Evolutionary conservation across 2,329 filamentous ascomycete species (phyloP).

Genomic region (Alternaria tenuissima): DNA sequence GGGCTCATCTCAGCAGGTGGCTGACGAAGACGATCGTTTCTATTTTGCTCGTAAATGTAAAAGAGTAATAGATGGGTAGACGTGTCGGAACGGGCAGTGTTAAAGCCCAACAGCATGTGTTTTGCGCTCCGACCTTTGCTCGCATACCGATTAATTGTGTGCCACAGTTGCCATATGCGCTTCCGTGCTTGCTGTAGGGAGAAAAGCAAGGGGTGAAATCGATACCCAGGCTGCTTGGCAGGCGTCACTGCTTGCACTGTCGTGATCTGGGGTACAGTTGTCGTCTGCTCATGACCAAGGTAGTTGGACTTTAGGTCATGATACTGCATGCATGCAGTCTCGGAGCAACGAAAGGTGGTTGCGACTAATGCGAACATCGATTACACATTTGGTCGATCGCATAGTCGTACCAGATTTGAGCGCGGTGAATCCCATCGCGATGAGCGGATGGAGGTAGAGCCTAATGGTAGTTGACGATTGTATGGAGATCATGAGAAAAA

Average conservation of each 20-base stretch:
- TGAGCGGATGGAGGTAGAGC: neutral
- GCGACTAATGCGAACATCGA: constrained; percentile 14
- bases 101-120: neutral
- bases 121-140: neutral
- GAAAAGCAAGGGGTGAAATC: constrained; percentile 26
- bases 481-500: constrained; percentile 32
- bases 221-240: neutral
- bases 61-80: neutral
- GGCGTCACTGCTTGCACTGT: neutral
- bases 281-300: constrained; percentile 16
- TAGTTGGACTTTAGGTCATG: constrained; percentile 13
- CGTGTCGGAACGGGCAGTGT: neutral
- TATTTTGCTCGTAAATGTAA: constrained; percentile 5
- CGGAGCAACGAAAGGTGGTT: constrained; percentile 16
- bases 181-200: constrained; percentile 22
- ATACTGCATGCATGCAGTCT: constrained; percentile 15
- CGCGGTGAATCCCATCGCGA: constrained; percentile 6
- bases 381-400: neutral
- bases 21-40: constrained; percentile 7
- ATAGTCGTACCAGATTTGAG: constrained; percentile 3
- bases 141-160: constrained; percentile 10
- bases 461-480: constrained; percentile 27
- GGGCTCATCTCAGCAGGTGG: constrained; percentile 11
- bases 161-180: constrained; percentile 14
- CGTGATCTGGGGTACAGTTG: constrained; percentile 21